Conservation (phyloP, 2,329 filamentous ascomycete species). For the Colletotrichum melonis region DNA sequence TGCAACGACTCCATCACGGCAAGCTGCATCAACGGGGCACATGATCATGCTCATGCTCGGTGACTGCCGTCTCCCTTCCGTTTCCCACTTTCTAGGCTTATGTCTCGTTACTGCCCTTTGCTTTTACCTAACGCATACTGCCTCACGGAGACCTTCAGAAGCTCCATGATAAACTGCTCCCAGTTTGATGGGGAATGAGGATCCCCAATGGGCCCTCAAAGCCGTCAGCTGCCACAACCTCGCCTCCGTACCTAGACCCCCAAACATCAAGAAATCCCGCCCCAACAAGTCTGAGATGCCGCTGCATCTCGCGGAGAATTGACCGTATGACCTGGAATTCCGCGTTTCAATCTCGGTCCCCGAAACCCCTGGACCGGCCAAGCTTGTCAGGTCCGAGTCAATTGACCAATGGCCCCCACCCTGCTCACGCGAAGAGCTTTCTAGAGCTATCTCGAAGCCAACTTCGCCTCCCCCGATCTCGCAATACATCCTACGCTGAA, state of each 20-base stretch:
- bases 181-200: slow-evolving; percentile 7
- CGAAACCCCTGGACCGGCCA: slow-evolving; percentile 22
- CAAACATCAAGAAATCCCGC: background rate
- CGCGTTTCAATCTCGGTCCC: slow-evolving; percentile 20
- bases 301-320: slow-evolving; percentile 3
- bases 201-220: slow-evolving; percentile 9
- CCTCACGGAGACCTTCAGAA: background rate
- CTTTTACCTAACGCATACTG: slow-evolving; percentile 8
- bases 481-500: slow-evolving; percentile 1
- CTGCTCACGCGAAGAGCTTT: slow-evolving; percentile 19
- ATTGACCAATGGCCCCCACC: slow-evolving; percentile 31
- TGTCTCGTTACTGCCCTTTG: background rate
- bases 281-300: slow-evolving; percentile 25
- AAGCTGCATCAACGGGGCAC: slow-evolving; percentile 8
- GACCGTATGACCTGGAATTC: slow-evolving; percentile 19
- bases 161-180: background rate
- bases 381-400: background rate
- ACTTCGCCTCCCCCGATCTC: slow-evolving; percentile 3
- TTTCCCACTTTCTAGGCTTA: background rate
- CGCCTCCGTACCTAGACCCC: background rate
- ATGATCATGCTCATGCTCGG: slow-evolving; percentile 29
- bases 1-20: slow-evolving; percentile 28
- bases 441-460: slow-evolving; percentile 26
- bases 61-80: background rate
- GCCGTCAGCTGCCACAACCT: slow-evolving; percentile 7